A percentile compares a stretch with the other conserved stretches of the same genome.
Evolutionary conservation across 1,139 yeast species (phyloP).

Genomic region (Spathaspora sp.): DNA sequence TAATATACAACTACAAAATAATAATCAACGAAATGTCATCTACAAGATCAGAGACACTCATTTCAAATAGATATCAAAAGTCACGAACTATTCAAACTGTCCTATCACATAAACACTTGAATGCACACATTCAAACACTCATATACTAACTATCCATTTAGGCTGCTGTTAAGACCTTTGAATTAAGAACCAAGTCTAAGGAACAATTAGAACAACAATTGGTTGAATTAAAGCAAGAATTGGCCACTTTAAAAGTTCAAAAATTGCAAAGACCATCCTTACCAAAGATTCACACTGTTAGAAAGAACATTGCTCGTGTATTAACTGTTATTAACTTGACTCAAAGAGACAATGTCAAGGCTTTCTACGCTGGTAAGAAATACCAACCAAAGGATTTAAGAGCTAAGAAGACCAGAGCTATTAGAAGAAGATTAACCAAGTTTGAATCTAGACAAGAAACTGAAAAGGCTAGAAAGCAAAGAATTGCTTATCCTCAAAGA

Average conservation of each 20-base stretch:
- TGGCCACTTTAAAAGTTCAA: constrained; percentile 95
- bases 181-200: constrained; percentile 97
- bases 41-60: no score
- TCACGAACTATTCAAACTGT: no score
- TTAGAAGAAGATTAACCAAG: constrained; percentile 94
- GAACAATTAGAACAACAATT: constrained; percentile 93
- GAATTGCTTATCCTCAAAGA: constrained; percentile 97
- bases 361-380: constrained; percentile 95
- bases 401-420: constrained; percentile 99
- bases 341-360: constrained; percentile 95
- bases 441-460: constrained; percentile 81
- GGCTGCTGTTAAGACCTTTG: constrained; percentile 95
- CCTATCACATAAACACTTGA: no score
- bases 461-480: constrained; percentile 87
- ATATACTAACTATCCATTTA: constrained; percentile 30
- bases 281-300: constrained; percentile 94
- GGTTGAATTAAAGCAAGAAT: constrained; percentile 95
- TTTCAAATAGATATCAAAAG: no score
- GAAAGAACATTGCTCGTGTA: constrained; percentile 98
- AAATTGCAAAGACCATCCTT: constrained; percentile 87
- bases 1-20: neutral
- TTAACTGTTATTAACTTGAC: constrained; percentile 95
- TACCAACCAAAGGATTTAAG: constrained; percentile 98
- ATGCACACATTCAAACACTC: no score
- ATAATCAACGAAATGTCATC: no score